Percentiles rank a stretch among this genome's conserved stretches.
These are phyloP conservation scores for Phytopythium sindhum DNA, from an alignment of 352 stramenopile species.

Conservation along the genomic window DNA sequence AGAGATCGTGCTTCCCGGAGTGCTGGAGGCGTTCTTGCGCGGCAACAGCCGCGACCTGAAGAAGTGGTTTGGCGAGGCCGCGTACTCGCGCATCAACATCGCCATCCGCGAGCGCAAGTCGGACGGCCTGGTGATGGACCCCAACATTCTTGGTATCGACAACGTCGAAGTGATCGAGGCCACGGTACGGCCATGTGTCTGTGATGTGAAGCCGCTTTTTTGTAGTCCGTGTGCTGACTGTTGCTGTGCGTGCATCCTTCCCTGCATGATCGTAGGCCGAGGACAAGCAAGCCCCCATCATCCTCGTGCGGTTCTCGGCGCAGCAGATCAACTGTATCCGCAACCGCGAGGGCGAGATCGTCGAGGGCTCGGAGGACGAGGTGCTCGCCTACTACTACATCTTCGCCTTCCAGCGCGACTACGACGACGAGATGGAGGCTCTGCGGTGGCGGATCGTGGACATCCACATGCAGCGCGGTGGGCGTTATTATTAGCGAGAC, in stretches of 20 bases:
- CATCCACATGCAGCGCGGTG: constrained; percentile 80
- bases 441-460: constrained; percentile 87
- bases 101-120: constrained; percentile 94
- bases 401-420: constrained; percentile 96
- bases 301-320: constrained; percentile 96
- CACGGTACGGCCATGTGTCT: constrained; percentile 37
- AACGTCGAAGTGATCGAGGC: constrained; percentile 96
- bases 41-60: constrained; percentile 95
- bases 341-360: constrained; percentile 95
- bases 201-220: background rate
- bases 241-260: background rate
- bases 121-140: constrained; percentile 92
- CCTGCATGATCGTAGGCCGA: constrained; percentile 49
- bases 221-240: constrained; percentile 14
- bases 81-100: constrained; percentile 93
- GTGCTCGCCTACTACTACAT: constrained; percentile 98
- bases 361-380: constrained; percentile 96
- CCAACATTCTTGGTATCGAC: constrained; percentile 96
- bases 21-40: constrained; percentile 94
- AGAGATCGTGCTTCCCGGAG: constrained; percentile 91
- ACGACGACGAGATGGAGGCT: constrained; percentile 91
- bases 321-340: constrained; percentile 99
- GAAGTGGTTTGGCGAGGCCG: constrained; percentile 94
- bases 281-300: constrained; percentile 91
- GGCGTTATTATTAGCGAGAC: constrained; percentile 70